Evolutionary conservation across 140 eudicot genomes (phyloP), one percentile per base, ranked within the genome.

Genomic region (Oenanthe javanica): DNA sequence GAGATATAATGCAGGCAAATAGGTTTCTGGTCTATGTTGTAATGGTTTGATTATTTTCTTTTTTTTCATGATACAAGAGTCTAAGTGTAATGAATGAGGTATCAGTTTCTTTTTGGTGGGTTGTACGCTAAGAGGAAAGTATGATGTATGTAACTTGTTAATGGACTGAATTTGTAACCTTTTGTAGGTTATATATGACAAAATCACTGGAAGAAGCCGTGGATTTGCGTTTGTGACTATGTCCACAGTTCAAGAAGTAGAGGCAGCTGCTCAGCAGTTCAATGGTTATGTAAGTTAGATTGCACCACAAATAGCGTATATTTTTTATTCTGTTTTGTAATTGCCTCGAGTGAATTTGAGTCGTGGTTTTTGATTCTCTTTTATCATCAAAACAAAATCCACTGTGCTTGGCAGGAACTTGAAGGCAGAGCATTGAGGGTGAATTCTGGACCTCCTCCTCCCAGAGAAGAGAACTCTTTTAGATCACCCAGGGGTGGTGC

Each of bases 191-290:
- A 89, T 93, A 79, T 91, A 91, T 74, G 98, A 91, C 88, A 91
- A 86, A 87, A 12, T 67, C 14, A 84, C 87, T 23, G 93, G 96
- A 85, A 87, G 90, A 85, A 93, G 98, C 81, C 86, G 96, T 71
- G 98, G 98, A 72, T 93, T 90, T 84, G 97, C 87, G 14, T 93
- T 91, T 77, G 94, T 93, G 79, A 90, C 88, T 0, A 93, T 93
- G 97, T 90, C 97, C 36, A 54, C 94, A 38, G 77, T 36, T 16
- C 84, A 87, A 81, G 97, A 93, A 84, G 94, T 87, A 6, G 87
- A 86, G 80, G 89, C 87, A 36, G 96, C 97, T 59, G 96, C 82
- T 5, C 84, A 82, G 64, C 89, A 85, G 84, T 86, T 89, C 82
- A 82, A 90, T 86, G 97, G 96, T 85, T 89, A 90, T 87, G 97